A percentile compares a stretch with the other conserved stretches of the same genome.
Evolutionary conservation across 371 early-diverging fungal genomes (phyloP).

Genomic region (Syncephalis plumigaleata): DNA sequence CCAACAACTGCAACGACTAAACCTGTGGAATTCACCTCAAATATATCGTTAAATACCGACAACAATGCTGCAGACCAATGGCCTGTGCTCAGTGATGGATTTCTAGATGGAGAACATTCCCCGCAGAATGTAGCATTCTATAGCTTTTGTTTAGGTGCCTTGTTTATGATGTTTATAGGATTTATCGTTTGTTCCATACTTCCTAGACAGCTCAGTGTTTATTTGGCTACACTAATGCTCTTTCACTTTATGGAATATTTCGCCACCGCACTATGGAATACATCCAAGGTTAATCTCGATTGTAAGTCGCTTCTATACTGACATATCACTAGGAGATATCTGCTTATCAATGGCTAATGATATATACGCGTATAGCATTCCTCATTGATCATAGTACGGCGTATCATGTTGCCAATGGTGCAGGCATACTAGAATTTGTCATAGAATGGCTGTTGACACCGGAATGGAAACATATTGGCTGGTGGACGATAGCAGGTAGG

Average conservation of each 20-base stretch:
- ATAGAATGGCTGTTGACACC: conserved; percentile 47
- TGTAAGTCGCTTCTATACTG: conserved; percentile 29
- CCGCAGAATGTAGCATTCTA: conserved; percentile 56
- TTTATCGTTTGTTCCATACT: conserved; percentile 14
- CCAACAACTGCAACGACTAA: no score
- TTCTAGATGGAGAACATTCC: conserved; percentile 47
- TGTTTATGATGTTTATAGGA: conserved; percentile 32
- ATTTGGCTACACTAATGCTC: conserved; percentile 32
- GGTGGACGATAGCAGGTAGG: conserved; percentile 31
- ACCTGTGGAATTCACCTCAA: no score
- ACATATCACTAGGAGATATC: no score
- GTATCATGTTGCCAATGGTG: conserved; percentile 51
- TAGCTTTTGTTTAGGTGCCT: conserved; percentile 37
- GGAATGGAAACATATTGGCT: conserved; percentile 25
- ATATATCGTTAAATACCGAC: no score
- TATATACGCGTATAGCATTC: conserved; percentile 29
- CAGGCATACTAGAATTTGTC: conserved; percentile 48
- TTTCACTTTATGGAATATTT: conserved; percentile 70
- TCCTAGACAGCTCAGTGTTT: conserved; percentile 39
- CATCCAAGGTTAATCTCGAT: conserved; percentile 33
- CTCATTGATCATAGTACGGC: conserved; percentile 54
- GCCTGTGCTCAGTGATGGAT: conserved; percentile 10
- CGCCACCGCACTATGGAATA: conserved; percentile 52
- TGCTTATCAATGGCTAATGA: neutral
- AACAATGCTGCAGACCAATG: no score